phyloP scores from a whole-genome alignment of 176 grass and related monocot genomes.

The sorghum (Sorghum bicolor) region Sorghum_bicolor_NCBIv3 NC_012870.2:1818501-1819000 shows the following conservation, averaged over 20 bases:
- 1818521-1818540: background rate
- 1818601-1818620: background rate
- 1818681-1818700: constrained; percentile 13
- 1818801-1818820: constrained; percentile 98
- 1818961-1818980: background rate
- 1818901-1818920: background rate
- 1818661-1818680: constrained; percentile 6
- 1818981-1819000: constrained; percentile 1
- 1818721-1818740: constrained; percentile 7
- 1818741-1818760: constrained; percentile 88
- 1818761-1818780: constrained; percentile 75
- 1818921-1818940: constrained; percentile 20
- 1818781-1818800: constrained; percentile 84
- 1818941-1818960: background rate
- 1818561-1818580: background rate
- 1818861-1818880: constrained; percentile 37
- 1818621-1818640: constrained; percentile 6
- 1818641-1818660: background rate
- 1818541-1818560: constrained; percentile 3
- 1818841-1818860: constrained; percentile 93
- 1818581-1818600: background rate
- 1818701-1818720: constrained; percentile 1
- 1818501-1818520: constrained; percentile 7
- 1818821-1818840: constrained; percentile 99
- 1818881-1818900: constrained; percentile 26